phyloP scores from a whole-genome alignment of 176 grass and related monocot species.

The Tillandsia leiboldiana region DNA sequence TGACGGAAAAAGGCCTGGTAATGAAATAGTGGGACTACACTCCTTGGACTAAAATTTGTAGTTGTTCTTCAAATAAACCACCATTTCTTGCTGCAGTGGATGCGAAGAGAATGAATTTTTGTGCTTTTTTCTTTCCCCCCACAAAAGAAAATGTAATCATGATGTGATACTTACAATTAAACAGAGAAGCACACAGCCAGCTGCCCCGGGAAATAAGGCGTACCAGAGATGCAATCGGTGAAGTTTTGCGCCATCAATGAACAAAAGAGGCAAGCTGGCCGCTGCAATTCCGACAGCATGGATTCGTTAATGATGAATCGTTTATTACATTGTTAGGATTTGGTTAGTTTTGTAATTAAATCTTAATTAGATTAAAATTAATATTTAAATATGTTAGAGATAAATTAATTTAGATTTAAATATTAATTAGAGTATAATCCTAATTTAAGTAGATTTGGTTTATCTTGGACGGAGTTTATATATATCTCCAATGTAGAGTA shows the following conservation, averaged over 20 bases:
- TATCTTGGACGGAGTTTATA: too few relatives aligned
- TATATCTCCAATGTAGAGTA: too few relatives aligned
- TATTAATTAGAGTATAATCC: too few relatives aligned
- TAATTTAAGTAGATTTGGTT: too few relatives aligned
- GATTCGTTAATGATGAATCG: neutral
- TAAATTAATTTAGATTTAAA: too few relatives aligned
- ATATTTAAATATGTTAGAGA: too few relatives aligned
- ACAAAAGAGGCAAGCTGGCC: constrained; percentile 87
- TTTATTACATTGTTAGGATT: neutral
- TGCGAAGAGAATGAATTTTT: constrained; percentile 16
- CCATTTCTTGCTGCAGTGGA: constrained; percentile 77
- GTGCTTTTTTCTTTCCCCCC: neutral
- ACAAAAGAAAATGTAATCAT: constrained; percentile 1
- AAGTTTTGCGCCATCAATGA: constrained; percentile 75
- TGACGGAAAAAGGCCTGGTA: neutral
- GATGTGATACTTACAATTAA: constrained; percentile 64
- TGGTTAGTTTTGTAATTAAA: too few relatives aligned
- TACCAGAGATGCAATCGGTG: constrained; percentile 80
- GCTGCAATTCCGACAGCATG: constrained; percentile 32
- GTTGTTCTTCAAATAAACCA: constrained; percentile 79
- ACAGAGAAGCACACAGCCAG: constrained; percentile 69
- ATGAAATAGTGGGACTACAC: neutral
- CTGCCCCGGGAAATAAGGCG: constrained; percentile 74
- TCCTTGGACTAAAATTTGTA: constrained; percentile 58
- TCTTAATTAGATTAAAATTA: too few relatives aligned